Percentiles rank a stretch among this genome's conserved stretches.
Conservation (phyloP, 257 asterid species). For the Petunia axillaris region DNA sequence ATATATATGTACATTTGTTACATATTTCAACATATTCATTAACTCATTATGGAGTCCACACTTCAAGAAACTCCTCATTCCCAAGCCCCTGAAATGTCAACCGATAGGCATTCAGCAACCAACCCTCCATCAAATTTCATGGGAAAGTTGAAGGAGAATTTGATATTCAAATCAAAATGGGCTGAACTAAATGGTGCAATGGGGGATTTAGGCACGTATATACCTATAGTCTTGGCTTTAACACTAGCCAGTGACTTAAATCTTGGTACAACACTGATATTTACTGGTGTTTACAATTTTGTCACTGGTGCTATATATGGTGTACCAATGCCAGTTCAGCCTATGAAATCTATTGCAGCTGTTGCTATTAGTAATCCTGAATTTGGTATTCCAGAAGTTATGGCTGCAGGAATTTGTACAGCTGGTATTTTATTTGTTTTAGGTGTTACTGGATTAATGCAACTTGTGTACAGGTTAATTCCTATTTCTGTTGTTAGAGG, state of each 20-base stretch:
- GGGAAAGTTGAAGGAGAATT: conserved; percentile 44
- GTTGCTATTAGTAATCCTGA: conserved; percentile 60
- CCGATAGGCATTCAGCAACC: conserved; percentile 14
- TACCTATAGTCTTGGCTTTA: conserved; percentile 66
- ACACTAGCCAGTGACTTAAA: conserved; percentile 69
- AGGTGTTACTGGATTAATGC: conserved; percentile 70
- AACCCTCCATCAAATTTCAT: conserved; percentile 24
- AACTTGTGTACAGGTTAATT: conserved; percentile 56
- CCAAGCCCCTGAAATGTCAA: conserved; percentile 33
- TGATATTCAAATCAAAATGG: conserved; percentile 57
- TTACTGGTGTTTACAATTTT: conserved; percentile 82
- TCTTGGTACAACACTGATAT: conserved; percentile 73
- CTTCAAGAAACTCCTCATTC: background rate
- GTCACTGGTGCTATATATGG: conserved; percentile 77
- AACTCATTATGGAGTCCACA: background rate
- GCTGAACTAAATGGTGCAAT: conserved; percentile 80
- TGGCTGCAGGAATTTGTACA: conserved; percentile 86
- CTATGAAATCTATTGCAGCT: conserved; percentile 98
- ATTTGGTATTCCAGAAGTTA: conserved; percentile 72
- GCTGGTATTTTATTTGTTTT: conserved; percentile 54
- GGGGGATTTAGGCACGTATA: conserved; percentile 87
- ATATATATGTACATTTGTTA: background rate
- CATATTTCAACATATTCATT: background rate
- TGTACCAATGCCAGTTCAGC: conserved; percentile 96
- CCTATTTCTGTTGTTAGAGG: conserved; percentile 79